These are phyloP conservation scores for Chlorella variabilis DNA, from an alignment of 163 green algal genomes.

Conservation along the genomic window DNA sequence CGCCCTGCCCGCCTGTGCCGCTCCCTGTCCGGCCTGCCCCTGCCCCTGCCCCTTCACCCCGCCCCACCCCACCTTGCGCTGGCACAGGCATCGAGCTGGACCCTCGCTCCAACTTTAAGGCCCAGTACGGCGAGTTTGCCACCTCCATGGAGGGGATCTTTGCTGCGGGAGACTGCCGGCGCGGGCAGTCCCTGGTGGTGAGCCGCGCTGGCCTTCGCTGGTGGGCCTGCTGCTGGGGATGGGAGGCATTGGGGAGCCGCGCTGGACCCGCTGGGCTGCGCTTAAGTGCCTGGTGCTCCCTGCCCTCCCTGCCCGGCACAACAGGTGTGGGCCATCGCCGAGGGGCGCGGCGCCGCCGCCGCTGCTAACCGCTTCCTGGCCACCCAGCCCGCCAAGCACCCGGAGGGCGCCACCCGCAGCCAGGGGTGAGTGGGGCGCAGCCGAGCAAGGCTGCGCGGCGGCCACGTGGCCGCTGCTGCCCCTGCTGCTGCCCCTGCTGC, in stretches of 20 bases:
- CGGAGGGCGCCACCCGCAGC: slow-evolving; percentile 12
- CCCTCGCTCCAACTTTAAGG: slow-evolving; percentile 95
- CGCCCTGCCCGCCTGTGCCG: no score
- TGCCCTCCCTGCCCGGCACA: no score
- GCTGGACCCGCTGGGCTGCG: no score
- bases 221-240: no score
- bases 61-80: neutral
- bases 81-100: slow-evolving; percentile 78
- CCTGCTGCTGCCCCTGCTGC: no score
- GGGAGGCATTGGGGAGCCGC: no score
- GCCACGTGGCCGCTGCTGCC: no score
- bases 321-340: slow-evolving; percentile 89
- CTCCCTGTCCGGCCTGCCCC: neutral
- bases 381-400: slow-evolving; percentile 33
- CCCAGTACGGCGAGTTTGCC: slow-evolving; percentile 87
- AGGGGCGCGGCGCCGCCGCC: slow-evolving; percentile 85
- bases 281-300: neutral
- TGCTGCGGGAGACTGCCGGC: slow-evolving; percentile 94
- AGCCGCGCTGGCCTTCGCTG: no score
- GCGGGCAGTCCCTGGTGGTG: slow-evolving; percentile 94
- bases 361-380: slow-evolving; percentile 76
- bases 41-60: neutral
- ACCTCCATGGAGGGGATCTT: slow-evolving; percentile 93
- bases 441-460: no score
- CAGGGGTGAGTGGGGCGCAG: slow-evolving; percentile 34